Percentiles rank a stretch among this genome's conserved stretches.
These are phyloP conservation scores for Plasmodium knowlesi DNA, from an alignment of 169 alveolate species.

Conservation along the genomic window DNA sequence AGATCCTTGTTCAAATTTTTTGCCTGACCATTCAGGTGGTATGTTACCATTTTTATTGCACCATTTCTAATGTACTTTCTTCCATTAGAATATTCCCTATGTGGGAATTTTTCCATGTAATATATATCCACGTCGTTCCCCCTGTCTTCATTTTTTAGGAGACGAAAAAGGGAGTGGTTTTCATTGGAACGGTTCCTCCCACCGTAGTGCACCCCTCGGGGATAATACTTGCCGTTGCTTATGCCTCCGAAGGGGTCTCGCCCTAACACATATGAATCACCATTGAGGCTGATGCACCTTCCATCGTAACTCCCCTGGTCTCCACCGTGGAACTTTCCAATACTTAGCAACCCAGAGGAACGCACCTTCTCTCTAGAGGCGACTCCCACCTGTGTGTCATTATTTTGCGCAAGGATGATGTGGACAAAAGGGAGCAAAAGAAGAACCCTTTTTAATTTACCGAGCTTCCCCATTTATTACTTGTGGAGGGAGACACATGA, in stretches of 20 bases:
- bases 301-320: background rate
- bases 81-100: background rate
- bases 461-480: conserved; percentile 19
- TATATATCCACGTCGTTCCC: background rate
- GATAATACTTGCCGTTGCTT: background rate
- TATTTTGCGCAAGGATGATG: background rate
- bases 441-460: background rate
- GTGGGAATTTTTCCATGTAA: background rate
- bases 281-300: background rate
- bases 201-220: background rate
- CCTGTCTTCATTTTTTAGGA: background rate
- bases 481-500: background rate
- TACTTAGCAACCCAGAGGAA: background rate
- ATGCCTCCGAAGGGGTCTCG: background rate
- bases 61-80: background rate
- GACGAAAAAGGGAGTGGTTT: background rate
- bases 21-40: background rate
- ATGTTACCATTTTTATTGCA: background rate
- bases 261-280: background rate
- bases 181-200: background rate
- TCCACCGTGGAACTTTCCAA: background rate
- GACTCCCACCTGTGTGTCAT: background rate
- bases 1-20: background rate
- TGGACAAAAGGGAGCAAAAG: background rate
- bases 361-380: background rate